Evolutionary conservation across 2,329 filamentous ascomycete species (phyloP).

Genomic region (Apiospora phragmitis): DNA sequence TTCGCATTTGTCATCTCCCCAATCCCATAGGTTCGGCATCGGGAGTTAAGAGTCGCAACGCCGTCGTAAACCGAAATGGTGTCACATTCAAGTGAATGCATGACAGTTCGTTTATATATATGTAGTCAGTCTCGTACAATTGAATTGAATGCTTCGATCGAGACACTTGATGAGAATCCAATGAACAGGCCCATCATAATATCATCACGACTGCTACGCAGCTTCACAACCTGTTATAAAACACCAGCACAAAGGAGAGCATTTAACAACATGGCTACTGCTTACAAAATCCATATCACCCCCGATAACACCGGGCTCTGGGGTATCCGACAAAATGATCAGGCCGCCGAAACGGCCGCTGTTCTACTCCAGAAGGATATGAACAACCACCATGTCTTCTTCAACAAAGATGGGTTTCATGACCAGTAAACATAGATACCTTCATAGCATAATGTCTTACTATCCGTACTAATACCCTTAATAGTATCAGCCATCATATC

Average conservation of each 20-base stretch:
- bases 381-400: constrained; percentile 75
- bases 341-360: constrained; percentile 62
- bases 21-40: neutral
- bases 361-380: constrained; percentile 77
- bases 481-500: constrained; percentile 69
- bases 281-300: constrained; percentile 48
- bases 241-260: neutral
- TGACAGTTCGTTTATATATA: neutral
- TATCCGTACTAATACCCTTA: neutral
- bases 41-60: neutral
- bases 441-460: neutral
- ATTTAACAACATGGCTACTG: constrained; percentile 43
- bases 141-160: neutral
- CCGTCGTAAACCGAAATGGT: neutral
- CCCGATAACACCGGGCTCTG: constrained; percentile 52
- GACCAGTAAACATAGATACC: constrained; percentile 61
- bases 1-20: constrained; percentile 1
- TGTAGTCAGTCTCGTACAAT: neutral
- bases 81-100: neutral
- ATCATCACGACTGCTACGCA: neutral
- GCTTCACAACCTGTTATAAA: neutral
- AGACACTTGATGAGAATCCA: neutral
- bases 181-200: neutral
- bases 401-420: constrained; percentile 74
- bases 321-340: constrained; percentile 48